Conservation (phyloP, 768 basidiomycete species). For the Chlorophyllum brunneum region DNA sequence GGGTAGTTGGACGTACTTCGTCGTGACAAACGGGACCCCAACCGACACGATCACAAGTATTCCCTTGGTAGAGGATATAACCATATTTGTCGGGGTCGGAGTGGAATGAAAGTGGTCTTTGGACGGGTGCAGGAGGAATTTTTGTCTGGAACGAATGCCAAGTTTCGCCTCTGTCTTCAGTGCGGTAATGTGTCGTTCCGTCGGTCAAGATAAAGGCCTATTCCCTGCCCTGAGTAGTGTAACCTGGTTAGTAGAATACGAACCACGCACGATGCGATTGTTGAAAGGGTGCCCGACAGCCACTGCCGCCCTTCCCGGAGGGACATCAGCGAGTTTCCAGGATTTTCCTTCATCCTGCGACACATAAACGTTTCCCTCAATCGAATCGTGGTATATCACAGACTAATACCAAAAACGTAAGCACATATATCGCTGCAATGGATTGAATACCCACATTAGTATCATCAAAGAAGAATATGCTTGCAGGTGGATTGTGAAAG, state of each 20-base stretch:
- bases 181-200: conserved; percentile 77
- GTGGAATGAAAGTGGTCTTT: conserved; percentile 82
- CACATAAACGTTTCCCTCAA: conserved; percentile 65
- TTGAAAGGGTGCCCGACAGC: conserved; percentile 88
- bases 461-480: conserved; percentile 92
- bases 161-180: conserved; percentile 80
- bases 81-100: conserved; percentile 67
- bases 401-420: conserved; percentile 16
- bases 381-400: conserved; percentile 79
- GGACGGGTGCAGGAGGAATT: conserved; percentile 50
- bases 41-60: conserved; percentile 48
- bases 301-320: conserved; percentile 55
- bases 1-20: conserved; percentile 49
- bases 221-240: not conserved
- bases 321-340: conserved; percentile 51
- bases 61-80: conserved; percentile 78
- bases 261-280: conserved; percentile 58
- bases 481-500: conserved; percentile 71
- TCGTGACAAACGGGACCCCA: conserved; percentile 66
- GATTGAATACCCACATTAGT: conserved; percentile 51
- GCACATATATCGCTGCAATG: not conserved
- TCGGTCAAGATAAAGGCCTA: conserved; percentile 87
- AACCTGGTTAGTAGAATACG: not conserved
- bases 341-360: conserved; percentile 86
- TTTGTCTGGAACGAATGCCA: conserved; percentile 83